These are phyloP conservation scores for Scedosporium aurantiacum DNA, from an alignment of 2,329 filamentous ascomycete species.

Conservation along the genomic window DNA sequence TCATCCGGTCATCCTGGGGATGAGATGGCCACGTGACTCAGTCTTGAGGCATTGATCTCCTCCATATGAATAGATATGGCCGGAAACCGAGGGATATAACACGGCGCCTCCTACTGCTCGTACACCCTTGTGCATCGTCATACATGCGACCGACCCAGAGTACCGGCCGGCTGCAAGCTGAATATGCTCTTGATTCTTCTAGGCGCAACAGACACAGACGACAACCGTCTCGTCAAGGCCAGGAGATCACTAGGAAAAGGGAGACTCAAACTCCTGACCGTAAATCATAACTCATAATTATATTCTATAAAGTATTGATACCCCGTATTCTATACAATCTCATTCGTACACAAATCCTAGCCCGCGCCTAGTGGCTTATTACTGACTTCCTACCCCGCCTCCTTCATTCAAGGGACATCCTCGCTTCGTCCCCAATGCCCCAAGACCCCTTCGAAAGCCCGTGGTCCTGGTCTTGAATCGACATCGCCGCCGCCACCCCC, in stretches of 20 bases:
- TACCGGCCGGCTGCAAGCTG: too few relatives aligned
- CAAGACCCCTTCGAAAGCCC: conserved; percentile 62
- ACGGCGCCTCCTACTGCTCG: too few relatives aligned
- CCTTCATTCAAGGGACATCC: conserved; percentile 67
- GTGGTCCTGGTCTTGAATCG: conserved; percentile 40
- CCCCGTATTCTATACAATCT: background rate
- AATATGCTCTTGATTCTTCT: too few relatives aligned
- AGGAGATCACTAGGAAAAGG: background rate
- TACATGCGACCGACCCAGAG: too few relatives aligned
- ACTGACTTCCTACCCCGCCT: background rate
- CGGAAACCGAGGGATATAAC: too few relatives aligned
- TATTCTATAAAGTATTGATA: background rate
- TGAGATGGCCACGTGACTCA: too few relatives aligned
- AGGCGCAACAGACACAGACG: too few relatives aligned
- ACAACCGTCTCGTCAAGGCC: too few relatives aligned
- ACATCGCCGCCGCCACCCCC: conserved; percentile 34
- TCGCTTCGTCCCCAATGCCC: conserved; percentile 73
- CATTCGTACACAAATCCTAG: background rate
- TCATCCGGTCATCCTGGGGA: too few relatives aligned
- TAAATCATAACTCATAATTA: conserved; percentile 1
- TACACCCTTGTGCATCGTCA: too few relatives aligned
- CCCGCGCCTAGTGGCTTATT: background rate
- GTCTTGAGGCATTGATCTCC: too few relatives aligned
- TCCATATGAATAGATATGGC: too few relatives aligned
- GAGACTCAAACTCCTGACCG: background rate